phyloP scores from a whole-genome alignment of 2,329 filamentous ascomycete species.

The Alternaria postmessia region DNA sequence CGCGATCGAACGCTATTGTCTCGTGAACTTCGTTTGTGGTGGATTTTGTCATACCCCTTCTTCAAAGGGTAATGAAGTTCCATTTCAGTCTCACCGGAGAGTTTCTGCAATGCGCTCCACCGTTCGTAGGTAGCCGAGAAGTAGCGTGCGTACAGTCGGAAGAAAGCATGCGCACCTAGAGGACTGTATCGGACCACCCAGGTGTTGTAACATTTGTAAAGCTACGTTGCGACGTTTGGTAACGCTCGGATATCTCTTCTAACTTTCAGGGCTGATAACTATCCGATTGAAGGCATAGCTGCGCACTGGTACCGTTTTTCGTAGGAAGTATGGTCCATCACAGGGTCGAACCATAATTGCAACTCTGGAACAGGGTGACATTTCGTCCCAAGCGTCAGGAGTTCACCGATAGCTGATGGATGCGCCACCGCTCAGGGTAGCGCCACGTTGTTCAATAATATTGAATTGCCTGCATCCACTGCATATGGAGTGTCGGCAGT shows the following conservation, averaged over 20 bases:
- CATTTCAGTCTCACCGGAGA: neutral
- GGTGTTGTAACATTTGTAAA: neutral
- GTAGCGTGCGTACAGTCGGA: neutral
- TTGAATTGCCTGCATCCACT: neutral
- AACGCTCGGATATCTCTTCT: neutral
- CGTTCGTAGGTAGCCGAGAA: neutral
- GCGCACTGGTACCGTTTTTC: neutral
- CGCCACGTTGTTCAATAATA: neutral
- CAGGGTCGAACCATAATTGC: neutral
- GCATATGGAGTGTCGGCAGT: neutral
- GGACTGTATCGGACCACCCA: neutral
- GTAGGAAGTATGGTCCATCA: neutral
- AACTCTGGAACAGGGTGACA: neutral
- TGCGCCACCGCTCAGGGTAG: neutral
- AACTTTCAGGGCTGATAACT: neutral
- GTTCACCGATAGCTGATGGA: neutral
- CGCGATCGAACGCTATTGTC: neutral
- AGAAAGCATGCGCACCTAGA: neutral
- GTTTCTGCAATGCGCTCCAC: neutral
- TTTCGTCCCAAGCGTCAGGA: neutral
- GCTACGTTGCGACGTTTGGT: neutral
- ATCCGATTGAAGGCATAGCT: neutral
- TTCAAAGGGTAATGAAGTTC: neutral
- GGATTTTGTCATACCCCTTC: neutral
- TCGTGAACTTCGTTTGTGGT: neutral